Evolutionary conservation across 352 stramenopile species (phyloP), one percentile per base, ranked within the genome.

Genomic region (Blastocystis sp.): DNA sequence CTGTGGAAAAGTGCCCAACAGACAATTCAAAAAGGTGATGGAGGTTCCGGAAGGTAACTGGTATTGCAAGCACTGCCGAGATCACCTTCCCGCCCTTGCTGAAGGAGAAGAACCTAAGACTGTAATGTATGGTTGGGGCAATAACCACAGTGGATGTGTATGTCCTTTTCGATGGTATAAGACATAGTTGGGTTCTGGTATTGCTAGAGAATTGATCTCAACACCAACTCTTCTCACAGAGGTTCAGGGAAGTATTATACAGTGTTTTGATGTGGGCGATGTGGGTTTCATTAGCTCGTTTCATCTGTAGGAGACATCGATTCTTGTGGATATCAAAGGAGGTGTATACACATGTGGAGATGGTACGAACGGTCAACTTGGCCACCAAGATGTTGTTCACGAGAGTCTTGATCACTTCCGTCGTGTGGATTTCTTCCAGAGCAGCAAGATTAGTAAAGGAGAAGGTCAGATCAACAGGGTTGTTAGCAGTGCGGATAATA

Each of bases 11-110:
- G 59, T 73, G 0, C 74, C 74, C 19, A 85, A 85, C 39, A 78
- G 27, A 35, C 74, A 85, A 21, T 85, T 85, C 35, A 73, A 67
- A n/a, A 85, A 71, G 21, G 59, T 73, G n/a, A 57, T 57, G 56
- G 59, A 51, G 35, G 59, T 85, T 7, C 74, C 74, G 3, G 74
- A 85, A 19, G 74, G 74, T 16, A 56, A 67, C 32, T 85, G 74
- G 74, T 85, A 67, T 39, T 85, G 74, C 59, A 85, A 85, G 59
- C 59, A 85, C 59, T 85, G 74, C n/a, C n/a, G 74, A 69, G 74
- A 85, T 32, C 74, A 69, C 59, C 35, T 73, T 46, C 74, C 74
- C 12, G 35, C 56, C 37, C 74, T 85, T 71, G 6, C 56, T 49
- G 52, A 74, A 27, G 74, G 74, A 73, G 49, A 85, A 43, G 37